Evolutionary conservation across 2,329 filamentous ascomycete genomes (phyloP).

Genomic region (Curvularia sp.): DNA sequence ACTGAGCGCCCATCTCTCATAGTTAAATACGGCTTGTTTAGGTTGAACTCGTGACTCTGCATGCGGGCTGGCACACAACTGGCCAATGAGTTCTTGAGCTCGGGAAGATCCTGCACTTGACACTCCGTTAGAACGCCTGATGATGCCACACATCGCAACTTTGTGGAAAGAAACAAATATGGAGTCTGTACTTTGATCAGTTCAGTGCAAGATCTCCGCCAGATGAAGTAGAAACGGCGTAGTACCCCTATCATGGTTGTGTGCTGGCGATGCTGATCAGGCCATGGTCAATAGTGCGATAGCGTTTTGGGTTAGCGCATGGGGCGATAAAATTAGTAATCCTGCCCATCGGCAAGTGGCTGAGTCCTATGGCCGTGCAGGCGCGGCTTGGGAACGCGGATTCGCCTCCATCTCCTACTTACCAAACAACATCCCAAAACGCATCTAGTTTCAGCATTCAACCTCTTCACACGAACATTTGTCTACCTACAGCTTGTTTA

Average conservation of each 20-base stretch:
- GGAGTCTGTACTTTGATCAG: neutral
- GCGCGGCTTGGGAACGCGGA: neutral
- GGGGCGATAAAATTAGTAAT: neutral
- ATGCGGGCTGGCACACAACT: no score
- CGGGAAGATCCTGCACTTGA: no score
- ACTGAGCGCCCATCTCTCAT: no score
- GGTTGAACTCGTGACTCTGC: no score
- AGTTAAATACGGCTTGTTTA: no score
- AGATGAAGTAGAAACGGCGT: neutral
- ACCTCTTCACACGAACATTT: neutral
- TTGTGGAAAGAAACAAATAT: no score
- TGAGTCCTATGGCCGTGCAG: neutral
- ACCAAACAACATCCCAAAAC: neutral
- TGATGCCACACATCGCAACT: no score
- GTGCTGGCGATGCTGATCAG: neutral
- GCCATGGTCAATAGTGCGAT: neutral
- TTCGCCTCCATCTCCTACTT: neutral
- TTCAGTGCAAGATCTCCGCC: neutral
- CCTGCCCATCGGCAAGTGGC: neutral
- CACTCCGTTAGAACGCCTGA: no score
- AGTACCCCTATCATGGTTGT: neutral
- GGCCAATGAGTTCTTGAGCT: no score
- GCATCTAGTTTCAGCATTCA: neutral
- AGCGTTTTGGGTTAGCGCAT: neutral
- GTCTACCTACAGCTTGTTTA: neutral